A percentile compares a stretch with the other conserved stretches of the same genome.
Conservation (phyloP, 345 rosid genomes). For the Pelargonium nanum region DNA sequence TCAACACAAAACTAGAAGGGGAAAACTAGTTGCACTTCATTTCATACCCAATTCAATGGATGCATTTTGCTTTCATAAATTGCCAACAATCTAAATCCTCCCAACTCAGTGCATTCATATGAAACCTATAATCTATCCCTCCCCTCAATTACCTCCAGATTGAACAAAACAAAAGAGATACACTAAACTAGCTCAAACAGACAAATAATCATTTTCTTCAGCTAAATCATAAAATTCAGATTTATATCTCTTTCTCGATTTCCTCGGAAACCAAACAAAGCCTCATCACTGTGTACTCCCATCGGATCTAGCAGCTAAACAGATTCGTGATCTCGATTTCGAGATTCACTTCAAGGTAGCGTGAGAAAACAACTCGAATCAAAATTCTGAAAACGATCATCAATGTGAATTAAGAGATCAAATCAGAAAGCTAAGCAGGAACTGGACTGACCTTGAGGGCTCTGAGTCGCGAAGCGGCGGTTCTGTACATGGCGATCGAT, state of each 20-base stretch:
- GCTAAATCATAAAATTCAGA: too few relatives aligned
- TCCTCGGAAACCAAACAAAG: background rate
- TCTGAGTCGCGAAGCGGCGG: conserved; percentile 4
- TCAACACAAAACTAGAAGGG: background rate
- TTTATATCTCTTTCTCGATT: background rate
- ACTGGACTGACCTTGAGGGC: conserved; percentile 10
- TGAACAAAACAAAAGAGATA: too few relatives aligned
- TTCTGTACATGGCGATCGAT: conserved; percentile 7
- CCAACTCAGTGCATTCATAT: too few relatives aligned
- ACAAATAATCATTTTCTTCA: too few relatives aligned
- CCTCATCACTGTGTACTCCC: background rate
- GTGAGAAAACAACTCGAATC: too few relatives aligned
- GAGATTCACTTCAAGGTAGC: background rate
- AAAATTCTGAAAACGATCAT: background rate
- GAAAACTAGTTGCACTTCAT: too few relatives aligned
- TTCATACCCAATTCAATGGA: too few relatives aligned
- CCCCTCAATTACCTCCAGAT: too few relatives aligned
- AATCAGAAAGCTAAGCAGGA: background rate
- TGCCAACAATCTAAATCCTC: too few relatives aligned
- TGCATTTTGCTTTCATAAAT: too few relatives aligned
- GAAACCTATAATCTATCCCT: too few relatives aligned
- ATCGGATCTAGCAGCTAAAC: background rate
- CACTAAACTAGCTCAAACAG: too few relatives aligned
- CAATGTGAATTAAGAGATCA: background rate
- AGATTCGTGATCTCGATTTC: background rate